These are phyloP conservation scores for Curvularia eragrostidis DNA, from an alignment of 2,329 filamentous ascomycete genomes.

Conservation along the genomic window DNA sequence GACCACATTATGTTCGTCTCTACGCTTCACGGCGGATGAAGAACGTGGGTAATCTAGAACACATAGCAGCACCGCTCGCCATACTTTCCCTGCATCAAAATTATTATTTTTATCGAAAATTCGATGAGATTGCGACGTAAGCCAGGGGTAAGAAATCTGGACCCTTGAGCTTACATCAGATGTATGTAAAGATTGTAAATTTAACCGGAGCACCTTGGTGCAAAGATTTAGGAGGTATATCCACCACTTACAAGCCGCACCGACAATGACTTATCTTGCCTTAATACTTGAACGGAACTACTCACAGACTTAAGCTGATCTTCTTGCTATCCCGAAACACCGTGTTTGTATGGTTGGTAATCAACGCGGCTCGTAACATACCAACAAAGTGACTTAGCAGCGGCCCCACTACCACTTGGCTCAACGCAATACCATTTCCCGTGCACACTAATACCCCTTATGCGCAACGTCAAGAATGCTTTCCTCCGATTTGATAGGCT, in stretches of 20 bases:
- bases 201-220: background rate
- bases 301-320: background rate
- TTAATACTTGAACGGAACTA: too few species aligned
- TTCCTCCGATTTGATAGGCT: conserved; percentile 25
- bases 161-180: background rate
- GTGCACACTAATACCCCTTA: background rate
- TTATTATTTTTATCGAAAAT: background rate
- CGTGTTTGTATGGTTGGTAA: background rate
- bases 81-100: background rate
- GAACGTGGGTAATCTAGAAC: background rate
- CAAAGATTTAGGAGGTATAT: background rate
- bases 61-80: background rate
- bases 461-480: conserved; percentile 18
- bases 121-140: background rate
- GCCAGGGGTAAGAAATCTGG: background rate
- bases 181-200: background rate
- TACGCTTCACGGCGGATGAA: conserved; percentile 87
- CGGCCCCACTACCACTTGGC: conserved; percentile 1
- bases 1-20: conserved; percentile 97
- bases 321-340: background rate
- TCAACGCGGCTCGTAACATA: too few species aligned
- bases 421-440: conserved; percentile 5
- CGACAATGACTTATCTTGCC: too few species aligned
- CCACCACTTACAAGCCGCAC: too few species aligned
- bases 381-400: background rate